Percentiles rank a stretch among this genome's conserved stretches.
Conservation (phyloP, 345 rosid genomes). For the Camelina neglecta region DNA sequence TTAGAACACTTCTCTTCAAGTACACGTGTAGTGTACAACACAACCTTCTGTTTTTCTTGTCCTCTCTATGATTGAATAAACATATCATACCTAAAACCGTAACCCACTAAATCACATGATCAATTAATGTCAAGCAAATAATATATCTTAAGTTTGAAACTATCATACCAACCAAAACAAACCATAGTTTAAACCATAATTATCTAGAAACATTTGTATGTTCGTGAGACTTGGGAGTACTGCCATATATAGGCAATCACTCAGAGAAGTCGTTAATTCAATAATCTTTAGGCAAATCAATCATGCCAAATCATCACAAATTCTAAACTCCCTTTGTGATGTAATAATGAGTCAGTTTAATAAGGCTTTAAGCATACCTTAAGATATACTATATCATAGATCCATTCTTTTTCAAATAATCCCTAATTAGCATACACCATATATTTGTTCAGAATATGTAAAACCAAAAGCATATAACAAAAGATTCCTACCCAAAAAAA, state of each 20-base stretch:
- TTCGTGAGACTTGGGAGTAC: background rate
- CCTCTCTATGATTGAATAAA: background rate
- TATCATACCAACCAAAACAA: background rate
- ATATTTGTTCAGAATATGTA: background rate
- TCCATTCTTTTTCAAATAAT: background rate
- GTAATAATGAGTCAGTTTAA: background rate
- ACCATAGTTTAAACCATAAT: background rate
- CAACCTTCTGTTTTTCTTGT: constrained; percentile 16
- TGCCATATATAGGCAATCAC: background rate
- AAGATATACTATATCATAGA: background rate
- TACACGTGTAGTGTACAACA: constrained; percentile 21
- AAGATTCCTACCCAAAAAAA: too few species aligned
- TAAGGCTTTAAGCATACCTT: background rate
- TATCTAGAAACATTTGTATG: background rate
- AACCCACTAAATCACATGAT: background rate
- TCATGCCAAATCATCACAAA: background rate
- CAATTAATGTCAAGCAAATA: background rate
- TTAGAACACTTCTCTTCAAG: background rate
- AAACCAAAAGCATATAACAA: too few species aligned
- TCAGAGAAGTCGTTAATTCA: background rate
- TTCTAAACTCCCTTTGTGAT: background rate
- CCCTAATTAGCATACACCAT: background rate
- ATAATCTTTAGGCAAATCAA: background rate
- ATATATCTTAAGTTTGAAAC: background rate
- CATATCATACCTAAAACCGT: background rate